These are phyloP conservation scores for Aureobasidium lini DNA, from an alignment of 2,329 filamentous ascomycete genomes.

Conservation along the genomic window DNA sequence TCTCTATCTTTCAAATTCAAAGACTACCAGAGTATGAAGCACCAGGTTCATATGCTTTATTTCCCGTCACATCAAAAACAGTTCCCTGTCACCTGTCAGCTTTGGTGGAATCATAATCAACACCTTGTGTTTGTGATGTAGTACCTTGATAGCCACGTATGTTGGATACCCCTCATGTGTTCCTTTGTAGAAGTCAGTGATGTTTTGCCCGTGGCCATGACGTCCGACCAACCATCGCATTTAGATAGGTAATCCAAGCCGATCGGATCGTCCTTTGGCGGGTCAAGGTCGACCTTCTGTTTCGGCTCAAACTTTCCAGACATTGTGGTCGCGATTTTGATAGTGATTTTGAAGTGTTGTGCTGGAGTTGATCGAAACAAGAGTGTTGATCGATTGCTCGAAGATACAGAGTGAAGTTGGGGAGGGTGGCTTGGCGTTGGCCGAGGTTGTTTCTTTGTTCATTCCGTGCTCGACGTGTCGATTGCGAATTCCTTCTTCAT, in stretches of 20 bases:
- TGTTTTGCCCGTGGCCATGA: background rate
- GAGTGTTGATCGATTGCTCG: background rate
- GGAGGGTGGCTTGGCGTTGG: background rate
- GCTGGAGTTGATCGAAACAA: background rate
- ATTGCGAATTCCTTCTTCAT: too few species aligned
- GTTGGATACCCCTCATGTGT: conserved; percentile 54
- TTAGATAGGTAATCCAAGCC: conserved; percentile 69
- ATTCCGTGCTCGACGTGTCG: background rate
- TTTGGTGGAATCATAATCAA: background rate
- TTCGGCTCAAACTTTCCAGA: conserved; percentile 62
- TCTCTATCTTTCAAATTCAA: background rate
- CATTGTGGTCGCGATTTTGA: background rate
- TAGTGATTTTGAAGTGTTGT: background rate
- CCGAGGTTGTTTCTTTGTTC: conserved; percentile 5
- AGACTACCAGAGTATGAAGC: conserved; percentile 76
- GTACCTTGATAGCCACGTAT: conserved; percentile 52
- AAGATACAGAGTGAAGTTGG: background rate
- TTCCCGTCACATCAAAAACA: conserved; percentile 89
- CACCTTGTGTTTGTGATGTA: background rate
- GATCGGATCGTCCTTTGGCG: conserved; percentile 84
- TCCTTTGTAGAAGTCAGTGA: conserved; percentile 39
- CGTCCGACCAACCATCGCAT: conserved; percentile 59
- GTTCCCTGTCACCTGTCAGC: conserved; percentile 49
- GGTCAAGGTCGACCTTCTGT: conserved; percentile 62
- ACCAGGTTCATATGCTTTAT: conserved; percentile 74